A percentile compares a stretch with the other conserved stretches of the same genome.
Evolutionary conservation across 257 asterid genomes (phyloP).

Genomic region (Salvia miltiorrhiza): DNA sequence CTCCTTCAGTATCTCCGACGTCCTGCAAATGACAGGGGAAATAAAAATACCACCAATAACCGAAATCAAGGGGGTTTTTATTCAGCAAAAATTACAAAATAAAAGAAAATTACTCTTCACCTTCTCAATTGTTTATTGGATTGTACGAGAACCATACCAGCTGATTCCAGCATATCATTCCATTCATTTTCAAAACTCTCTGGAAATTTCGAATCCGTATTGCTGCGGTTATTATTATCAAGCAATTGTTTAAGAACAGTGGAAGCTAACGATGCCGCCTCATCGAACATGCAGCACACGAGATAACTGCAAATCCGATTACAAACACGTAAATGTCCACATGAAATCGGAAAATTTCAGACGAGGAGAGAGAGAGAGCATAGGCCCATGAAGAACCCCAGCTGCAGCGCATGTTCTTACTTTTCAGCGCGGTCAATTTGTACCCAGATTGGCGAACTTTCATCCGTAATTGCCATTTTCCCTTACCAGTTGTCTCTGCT

Average conservation of each 20-base stretch:
- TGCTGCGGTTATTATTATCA: conserved; percentile 18
- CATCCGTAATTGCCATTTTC: conserved; percentile 24
- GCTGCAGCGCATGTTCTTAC: conserved; percentile 18
- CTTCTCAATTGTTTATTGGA: conserved; percentile 61
- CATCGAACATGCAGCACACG: conserved; percentile 68
- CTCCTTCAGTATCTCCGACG: conserved; percentile 62
- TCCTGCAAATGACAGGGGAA: conserved; percentile 44
- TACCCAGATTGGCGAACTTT: conserved; percentile 42
- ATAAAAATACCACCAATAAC: neutral
- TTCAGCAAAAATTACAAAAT: neutral
- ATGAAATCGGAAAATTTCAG: neutral
- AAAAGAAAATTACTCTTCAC: conserved; percentile 25
- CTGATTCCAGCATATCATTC: conserved; percentile 70
- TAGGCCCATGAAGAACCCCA: neutral
- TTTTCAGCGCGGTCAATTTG: conserved; percentile 60
- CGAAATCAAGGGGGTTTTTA: conserved; percentile 8
- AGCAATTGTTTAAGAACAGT: conserved; percentile 46
- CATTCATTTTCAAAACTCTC: conserved; percentile 34
- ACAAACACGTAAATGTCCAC: neutral
- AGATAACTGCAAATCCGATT: conserved; percentile 51
- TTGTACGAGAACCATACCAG: conserved; percentile 89
- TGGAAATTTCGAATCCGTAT: conserved; percentile 10
- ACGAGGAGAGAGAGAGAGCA: neutral
- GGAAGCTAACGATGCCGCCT: conserved; percentile 56
- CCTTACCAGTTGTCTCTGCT: neutral